These are phyloP conservation scores for Yamadazyma buinensis DNA, from an alignment of 1,139 yeast genomes.

Conservation along the genomic window DNA sequence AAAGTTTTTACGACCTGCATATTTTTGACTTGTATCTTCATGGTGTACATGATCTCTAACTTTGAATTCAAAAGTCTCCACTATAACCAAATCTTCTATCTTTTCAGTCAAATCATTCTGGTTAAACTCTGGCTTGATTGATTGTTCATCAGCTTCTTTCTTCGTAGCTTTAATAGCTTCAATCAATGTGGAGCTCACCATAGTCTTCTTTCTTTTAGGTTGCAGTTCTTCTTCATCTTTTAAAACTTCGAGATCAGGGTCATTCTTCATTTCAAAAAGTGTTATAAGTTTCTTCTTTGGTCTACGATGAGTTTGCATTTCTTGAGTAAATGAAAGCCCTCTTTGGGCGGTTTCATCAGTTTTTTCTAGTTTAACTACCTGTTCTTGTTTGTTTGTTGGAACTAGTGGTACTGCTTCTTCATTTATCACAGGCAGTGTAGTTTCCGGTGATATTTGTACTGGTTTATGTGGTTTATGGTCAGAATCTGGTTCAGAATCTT, in stretches of 20 bases:
- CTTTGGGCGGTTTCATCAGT: neutral
- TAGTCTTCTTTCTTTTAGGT: constrained; percentile 1
- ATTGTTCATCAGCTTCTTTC: constrained; percentile 20
- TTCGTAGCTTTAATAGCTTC: constrained; percentile 36
- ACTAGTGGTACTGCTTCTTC: too few species aligned
- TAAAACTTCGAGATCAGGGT: neutral
- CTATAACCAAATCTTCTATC: constrained; percentile 28
- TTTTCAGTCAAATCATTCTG: constrained; percentile 10
- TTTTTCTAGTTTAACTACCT: neutral
- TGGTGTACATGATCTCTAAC: constrained; percentile 10
- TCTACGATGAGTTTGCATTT: too few species aligned
- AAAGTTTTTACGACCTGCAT: constrained; percentile 31
- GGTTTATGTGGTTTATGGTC: too few species aligned
- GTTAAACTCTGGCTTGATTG: constrained; percentile 15
- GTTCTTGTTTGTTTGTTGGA: neutral
- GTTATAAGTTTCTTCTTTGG: neutral
- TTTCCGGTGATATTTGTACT: too few species aligned
- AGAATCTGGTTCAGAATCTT: too few species aligned
- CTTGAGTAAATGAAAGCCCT: neutral
- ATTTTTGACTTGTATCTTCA: constrained; percentile 8
- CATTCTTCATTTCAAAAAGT: constrained; percentile 1
- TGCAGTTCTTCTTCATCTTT: neutral
- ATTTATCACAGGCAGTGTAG: too few species aligned
- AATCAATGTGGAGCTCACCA: constrained; percentile 13
- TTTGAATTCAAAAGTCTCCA: constrained; percentile 30